Evolutionary conservation across 768 basidiomycete species (phyloP).

Genomic region (Lactarius trivialis): DNA sequence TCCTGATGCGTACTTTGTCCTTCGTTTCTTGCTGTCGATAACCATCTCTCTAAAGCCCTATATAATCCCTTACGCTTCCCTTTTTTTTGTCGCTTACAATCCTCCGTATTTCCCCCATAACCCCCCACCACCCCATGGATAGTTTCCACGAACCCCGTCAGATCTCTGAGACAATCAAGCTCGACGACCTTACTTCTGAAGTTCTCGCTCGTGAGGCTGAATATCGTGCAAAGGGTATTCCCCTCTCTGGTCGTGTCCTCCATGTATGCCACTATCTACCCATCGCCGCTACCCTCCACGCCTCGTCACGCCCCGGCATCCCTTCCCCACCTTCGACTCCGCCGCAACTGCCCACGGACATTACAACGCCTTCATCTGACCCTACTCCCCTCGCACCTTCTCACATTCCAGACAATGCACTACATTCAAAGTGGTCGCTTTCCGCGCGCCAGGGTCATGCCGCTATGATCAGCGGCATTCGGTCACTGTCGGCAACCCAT

Average conservation of each 20-base stretch:
- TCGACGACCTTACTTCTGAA: slow-evolving; percentile 67
- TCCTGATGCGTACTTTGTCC: not conserved
- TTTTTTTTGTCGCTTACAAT: not conserved
- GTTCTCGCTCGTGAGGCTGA: slow-evolving; percentile 67
- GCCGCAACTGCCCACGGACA: slow-evolving; percentile 48
- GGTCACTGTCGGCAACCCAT: slow-evolving; percentile 73
- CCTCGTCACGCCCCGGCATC: slow-evolving; percentile 38
- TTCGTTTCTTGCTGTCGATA: slow-evolving; percentile 15
- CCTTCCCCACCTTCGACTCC: slow-evolving; percentile 76
- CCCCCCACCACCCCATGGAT: slow-evolving; percentile 41
- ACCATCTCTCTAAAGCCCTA: slow-evolving; percentile 12
- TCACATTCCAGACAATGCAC: slow-evolving; percentile 21
- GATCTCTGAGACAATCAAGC: slow-evolving; percentile 43
- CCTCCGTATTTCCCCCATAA: not conserved
- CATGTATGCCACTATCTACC: slow-evolving; percentile 91
- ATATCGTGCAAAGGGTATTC: slow-evolving; percentile 60
- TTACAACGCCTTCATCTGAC: slow-evolving; percentile 29
- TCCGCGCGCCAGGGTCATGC: slow-evolving; percentile 81
- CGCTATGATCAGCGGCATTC: slow-evolving; percentile 92
- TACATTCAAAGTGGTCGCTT: slow-evolving; percentile 58
- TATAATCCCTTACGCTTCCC: slow-evolving; percentile 6
- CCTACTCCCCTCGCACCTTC: slow-evolving; percentile 17
- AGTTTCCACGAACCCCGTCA: slow-evolving; percentile 57
- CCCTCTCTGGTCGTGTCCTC: slow-evolving; percentile 81
- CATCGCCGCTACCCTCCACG: slow-evolving; percentile 55